A percentile compares a stretch with the other conserved stretches of the same genome.
Evolutionary conservation across 305 asterid genomes (phyloP).

Genomic region (Fraxinus baroniana): DNA sequence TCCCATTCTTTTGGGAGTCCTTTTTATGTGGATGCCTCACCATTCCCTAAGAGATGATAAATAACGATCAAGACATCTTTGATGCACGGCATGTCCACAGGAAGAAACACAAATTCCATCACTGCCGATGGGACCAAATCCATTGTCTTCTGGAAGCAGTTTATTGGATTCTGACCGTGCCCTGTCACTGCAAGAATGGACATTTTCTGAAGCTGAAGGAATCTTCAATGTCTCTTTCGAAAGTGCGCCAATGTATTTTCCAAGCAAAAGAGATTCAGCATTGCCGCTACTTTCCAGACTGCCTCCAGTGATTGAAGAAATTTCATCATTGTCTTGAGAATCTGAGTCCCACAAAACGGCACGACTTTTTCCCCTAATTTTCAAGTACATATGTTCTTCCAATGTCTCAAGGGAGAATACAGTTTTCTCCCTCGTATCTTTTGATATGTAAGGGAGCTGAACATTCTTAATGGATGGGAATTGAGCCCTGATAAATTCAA

Average conservation of each 20-base stretch:
- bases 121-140: slow-evolving; percentile 67
- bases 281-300: slow-evolving; percentile 26
- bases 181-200: slow-evolving; percentile 33
- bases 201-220: slow-evolving; percentile 59
- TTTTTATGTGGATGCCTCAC: slow-evolving; percentile 32
- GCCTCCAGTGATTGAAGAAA: slow-evolving; percentile 32
- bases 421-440: slow-evolving; percentile 34
- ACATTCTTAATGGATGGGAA: slow-evolving; percentile 61
- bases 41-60: slow-evolving; percentile 83
- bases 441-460: slow-evolving; percentile 40
- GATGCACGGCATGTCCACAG: slow-evolving; percentile 99
- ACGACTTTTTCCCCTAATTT: slow-evolving; percentile 40
- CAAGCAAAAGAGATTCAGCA: slow-evolving; percentile 61
- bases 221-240: slow-evolving; percentile 52
- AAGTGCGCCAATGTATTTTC: slow-evolving; percentile 73
- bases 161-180: slow-evolving; percentile 32
- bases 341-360: slow-evolving; percentile 32
- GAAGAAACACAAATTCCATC: slow-evolving; percentile 87
- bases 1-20: not conserved
- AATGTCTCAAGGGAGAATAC: slow-evolving; percentile 50
- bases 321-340: slow-evolving; percentile 27
- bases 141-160: slow-evolving; percentile 44
- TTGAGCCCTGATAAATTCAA: slow-evolving; percentile 52
- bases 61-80: slow-evolving; percentile 88
- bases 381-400: slow-evolving; percentile 59